These are phyloP conservation scores for Anthracocystis panici-leucophaei DNA, from an alignment of 1,284 basidiomycete genomes.

Conservation along the genomic window DNA sequence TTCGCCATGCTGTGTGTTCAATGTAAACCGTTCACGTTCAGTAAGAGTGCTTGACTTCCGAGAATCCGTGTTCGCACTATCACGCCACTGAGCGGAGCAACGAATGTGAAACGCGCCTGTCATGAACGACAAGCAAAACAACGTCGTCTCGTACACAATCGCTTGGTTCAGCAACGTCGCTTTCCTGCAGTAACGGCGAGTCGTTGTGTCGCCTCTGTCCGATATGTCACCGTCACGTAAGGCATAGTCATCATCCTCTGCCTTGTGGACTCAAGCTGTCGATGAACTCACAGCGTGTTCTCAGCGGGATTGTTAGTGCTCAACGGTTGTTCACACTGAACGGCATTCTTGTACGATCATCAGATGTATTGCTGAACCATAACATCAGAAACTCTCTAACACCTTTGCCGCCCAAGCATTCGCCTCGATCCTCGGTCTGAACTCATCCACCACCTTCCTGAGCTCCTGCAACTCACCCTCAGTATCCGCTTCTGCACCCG, in stretches of 20 bases:
- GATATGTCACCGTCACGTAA: no score
- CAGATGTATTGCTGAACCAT: background rate
- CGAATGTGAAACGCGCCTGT: no score
- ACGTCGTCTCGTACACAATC: no score
- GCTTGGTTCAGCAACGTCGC: no score
- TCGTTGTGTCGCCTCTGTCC: no score
- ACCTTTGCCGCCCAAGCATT: conserved; percentile 83
- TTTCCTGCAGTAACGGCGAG: no score
- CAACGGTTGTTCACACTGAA: no score
- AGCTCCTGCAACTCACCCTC: conserved; percentile 77
- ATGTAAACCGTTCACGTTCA: background rate
- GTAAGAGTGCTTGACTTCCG: background rate
- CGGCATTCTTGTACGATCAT: background rate
- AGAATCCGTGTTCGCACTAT: background rate
- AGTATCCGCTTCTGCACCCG: conserved; percentile 70
- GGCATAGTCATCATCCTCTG: no score
- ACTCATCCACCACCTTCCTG: conserved; percentile 77
- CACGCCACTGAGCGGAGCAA: background rate
- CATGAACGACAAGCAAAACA: no score
- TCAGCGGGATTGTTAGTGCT: no score
- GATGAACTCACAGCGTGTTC: no score
- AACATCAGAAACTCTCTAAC: conserved; percentile 70
- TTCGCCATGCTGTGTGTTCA: background rate
- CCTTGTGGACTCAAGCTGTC: no score
- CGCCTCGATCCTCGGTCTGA: conserved; percentile 77